Percentiles rank a stretch among this genome's conserved stretches.
Evolutionary conservation across 83 land plant genomes (phyloP).

Genomic region (Picea abies): DNA sequence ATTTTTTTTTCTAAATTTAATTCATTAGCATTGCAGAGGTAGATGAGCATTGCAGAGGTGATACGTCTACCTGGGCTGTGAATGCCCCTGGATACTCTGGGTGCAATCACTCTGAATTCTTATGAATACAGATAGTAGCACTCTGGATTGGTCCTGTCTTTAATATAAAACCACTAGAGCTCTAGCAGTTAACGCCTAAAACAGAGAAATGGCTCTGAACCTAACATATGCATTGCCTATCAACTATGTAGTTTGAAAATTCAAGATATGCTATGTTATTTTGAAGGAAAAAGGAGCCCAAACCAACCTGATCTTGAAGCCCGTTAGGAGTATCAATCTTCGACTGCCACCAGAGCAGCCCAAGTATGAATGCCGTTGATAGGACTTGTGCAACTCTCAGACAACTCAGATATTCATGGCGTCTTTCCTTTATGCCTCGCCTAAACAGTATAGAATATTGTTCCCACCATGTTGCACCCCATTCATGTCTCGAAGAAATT

Average conservation of each 20-base stretch:
- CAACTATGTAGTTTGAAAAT: not conserved
- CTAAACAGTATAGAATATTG: constrained; percentile 52
- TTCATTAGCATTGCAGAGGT: no score
- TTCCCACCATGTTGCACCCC: constrained; percentile 69
- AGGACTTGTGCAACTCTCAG: constrained; percentile 64
- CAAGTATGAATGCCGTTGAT: constrained; percentile 48
- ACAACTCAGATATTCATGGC: constrained; percentile 68
- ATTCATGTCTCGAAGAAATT: constrained; percentile 35
- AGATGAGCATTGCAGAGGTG: not conserved
- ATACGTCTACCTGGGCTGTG: no score
- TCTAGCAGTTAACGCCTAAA: no score
- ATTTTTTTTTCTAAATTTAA: no score
- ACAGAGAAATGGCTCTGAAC: no score
- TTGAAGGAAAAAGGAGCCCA: not conserved
- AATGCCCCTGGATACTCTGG: no score
- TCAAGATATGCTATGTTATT: not conserved
- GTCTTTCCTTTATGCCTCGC: constrained; percentile 71
- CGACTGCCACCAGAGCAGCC: constrained; percentile 74
- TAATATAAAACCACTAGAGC: no score
- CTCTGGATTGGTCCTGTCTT: no score
- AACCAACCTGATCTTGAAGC: constrained; percentile 65
- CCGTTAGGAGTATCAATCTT: constrained; percentile 27
- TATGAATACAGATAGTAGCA: no score
- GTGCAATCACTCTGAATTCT: no score
- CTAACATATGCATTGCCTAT: no score